Evolutionary conservation across 345 rosid genomes (phyloP), one percentile per base, ranked within the genome.

Genomic region (Anacardium occidentale): DNA sequence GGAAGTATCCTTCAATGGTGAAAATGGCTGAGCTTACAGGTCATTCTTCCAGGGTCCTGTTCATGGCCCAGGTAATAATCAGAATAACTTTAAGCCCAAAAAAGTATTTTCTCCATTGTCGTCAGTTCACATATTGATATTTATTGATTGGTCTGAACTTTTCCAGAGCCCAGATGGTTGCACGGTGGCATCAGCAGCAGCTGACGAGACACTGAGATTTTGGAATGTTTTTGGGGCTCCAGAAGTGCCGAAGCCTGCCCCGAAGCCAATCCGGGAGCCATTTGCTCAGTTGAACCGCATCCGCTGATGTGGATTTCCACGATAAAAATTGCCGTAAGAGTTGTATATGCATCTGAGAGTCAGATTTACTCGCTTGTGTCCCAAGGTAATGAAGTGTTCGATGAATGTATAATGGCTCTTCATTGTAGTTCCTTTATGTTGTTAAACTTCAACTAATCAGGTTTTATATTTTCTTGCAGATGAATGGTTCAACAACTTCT

Each of bases 181-280:
- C 77, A 85, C 90, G 0, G 92, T 86, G 18, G 92, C 92, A n/a
- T 75, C 90, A 22, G 92, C 89, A 7, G 92, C 90, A 25, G 86
- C 81, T 56, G 92, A 88, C 54, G 93, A 88, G 72, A 88, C 90
- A 25, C 68, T 86, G 17, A 77, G 87, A 51, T 83, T 86, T 61
- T 86, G 92, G 92, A 88, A 86, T 22, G 89, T 84, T n/a, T 88
- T 88, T 66, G 87, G 88, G 22, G 83, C 70, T 26, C 86, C 90
- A 15, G 85, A 88, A 78, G 86, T 71, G 21, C 82, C 88, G 5
- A 86, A 84, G 66, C 71, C 86, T 34, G 80, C 82, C 37, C 71
- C 90, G 1, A 85, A 85, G 58, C 73, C 79, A 21, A 81, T 74
- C 59, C 80, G 80, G 7, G 86, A 82, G 68, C 91, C 91, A 15